Evolutionary conservation across 2,329 filamentous ascomycete species (phyloP).

Genomic region (Celoporthe dispersa): DNA sequence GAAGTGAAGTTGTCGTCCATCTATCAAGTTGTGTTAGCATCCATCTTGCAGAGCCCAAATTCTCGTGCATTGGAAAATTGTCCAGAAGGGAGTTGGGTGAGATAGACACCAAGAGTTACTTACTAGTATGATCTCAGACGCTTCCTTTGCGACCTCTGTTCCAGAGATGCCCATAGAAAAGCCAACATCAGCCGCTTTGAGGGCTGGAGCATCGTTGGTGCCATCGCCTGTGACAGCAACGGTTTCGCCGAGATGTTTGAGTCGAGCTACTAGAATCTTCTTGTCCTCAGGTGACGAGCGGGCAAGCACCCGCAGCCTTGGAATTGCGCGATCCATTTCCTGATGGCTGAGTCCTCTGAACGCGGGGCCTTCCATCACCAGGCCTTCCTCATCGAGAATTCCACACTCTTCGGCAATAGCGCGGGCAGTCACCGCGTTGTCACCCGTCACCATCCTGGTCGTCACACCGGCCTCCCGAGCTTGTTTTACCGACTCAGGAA

Average conservation of each 20-base stretch:
- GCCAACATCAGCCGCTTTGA: conserved; percentile 69
- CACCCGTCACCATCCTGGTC: conserved; percentile 67
- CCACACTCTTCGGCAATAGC: conserved; percentile 70
- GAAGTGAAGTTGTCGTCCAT: conserved; percentile 70
- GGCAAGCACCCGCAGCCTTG: conserved; percentile 58
- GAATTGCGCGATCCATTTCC: conserved; percentile 58
- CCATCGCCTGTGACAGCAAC: conserved; percentile 70
- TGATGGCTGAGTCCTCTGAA: conserved; percentile 61
- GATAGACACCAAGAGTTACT: background rate
- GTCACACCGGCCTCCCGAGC: conserved; percentile 69
- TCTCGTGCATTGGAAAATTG: background rate
- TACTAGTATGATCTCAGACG: conserved; percentile 65
- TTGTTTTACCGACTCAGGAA: conserved; percentile 63
- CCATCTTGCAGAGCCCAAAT: background rate
- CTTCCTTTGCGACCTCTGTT: conserved; percentile 72
- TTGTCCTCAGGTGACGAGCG: conserved; percentile 66
- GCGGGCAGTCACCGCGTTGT: conserved; percentile 63
- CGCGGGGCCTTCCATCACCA: conserved; percentile 69
- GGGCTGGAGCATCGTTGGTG: conserved; percentile 67
- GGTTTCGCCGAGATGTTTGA: conserved; percentile 60
- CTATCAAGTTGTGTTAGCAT: background rate
- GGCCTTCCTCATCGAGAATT: conserved; percentile 58
- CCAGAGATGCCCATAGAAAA: conserved; percentile 72
- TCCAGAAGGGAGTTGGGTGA: background rate
- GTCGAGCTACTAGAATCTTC: conserved; percentile 56